phyloP scores from a whole-genome alignment of 495 filamentous ascomycete species.

The Daldinia decipiens region DNA sequence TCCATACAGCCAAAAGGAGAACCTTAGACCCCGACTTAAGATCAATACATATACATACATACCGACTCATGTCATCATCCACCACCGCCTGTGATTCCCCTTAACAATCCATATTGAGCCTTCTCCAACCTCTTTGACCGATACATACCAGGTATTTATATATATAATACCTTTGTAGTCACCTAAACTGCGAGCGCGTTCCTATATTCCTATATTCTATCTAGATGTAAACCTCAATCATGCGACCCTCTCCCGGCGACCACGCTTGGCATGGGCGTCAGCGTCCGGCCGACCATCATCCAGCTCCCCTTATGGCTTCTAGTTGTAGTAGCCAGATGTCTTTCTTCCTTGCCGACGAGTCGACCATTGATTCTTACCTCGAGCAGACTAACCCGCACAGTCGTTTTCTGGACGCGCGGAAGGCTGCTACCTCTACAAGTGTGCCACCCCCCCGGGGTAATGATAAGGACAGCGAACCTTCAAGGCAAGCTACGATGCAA shows the following conservation, averaged over 20 bases:
- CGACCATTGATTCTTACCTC: slow-evolving; percentile 57
- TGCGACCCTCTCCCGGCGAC: slow-evolving; percentile 55
- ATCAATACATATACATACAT: slow-evolving; percentile 5
- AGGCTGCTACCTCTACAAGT: slow-evolving; percentile 30
- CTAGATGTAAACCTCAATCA: slow-evolving; percentile 44
- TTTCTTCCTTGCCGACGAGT: slow-evolving; percentile 66
- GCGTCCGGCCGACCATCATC: slow-evolving; percentile 48
- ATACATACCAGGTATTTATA: neutral
- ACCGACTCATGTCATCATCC: slow-evolving; percentile 33
- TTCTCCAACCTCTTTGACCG: slow-evolving; percentile 2
- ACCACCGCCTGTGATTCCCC: slow-evolving; percentile 22
- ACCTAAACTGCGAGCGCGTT: slow-evolving; percentile 1
- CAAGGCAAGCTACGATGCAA: slow-evolving; percentile 15
- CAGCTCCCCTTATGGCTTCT: slow-evolving; percentile 39
- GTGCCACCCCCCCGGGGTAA: slow-evolving; percentile 26
- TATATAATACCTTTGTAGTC: slow-evolving; percentile 19
- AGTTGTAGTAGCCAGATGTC: slow-evolving; percentile 58
- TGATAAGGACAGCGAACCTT: slow-evolving; percentile 32
- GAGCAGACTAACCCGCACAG: slow-evolving; percentile 47
- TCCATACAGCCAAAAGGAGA: slow-evolving; percentile 12
- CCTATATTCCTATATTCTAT: slow-evolving; percentile 13
- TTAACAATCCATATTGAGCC: slow-evolving; percentile 10
- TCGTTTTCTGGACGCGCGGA: slow-evolving; percentile 51
- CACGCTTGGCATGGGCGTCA: slow-evolving; percentile 51
- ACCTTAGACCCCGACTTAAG: slow-evolving; percentile 16